Base-by-base conservation (phyloP, 148 eudicot genomes). In the Drosera capensis region DNA sequence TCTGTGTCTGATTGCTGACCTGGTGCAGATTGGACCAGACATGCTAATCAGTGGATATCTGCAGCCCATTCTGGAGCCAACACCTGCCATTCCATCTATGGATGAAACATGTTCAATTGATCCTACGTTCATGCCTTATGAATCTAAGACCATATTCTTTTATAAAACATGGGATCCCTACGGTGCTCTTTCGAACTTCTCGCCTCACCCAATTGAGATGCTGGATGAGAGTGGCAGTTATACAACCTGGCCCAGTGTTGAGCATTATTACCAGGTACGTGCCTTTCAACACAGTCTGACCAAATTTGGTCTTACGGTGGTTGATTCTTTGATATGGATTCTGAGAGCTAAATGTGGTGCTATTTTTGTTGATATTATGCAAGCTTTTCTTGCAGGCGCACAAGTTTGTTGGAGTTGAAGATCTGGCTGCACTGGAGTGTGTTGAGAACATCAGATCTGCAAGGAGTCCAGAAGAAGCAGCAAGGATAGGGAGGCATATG, bases 11-110 rank as follows among this genome's bases (percentile, higher is more conserved):
- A 28, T 28, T 28, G 6, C 31, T 28, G 9, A 28, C n/a, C n/a
- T n/a, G n/a, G n/a, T n/a, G n/a, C n/a, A 87, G 96, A 59, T 87
- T 61, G 96, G 96, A 54, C 92, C 96, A 18, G 96, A 87, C 70
- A 82, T 87, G 82, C 94, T 87, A 54, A 65, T 77, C 21, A 82
- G 86, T 60, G 96, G 96, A 72, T 87, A 75, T 73, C 92, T 83
- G 51, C 83, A 84, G 58, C 99, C 99, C 23, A 74, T 84, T 60
- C 95, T 93, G 18, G 97, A 90, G 46, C 62, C 75, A 53, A 64
- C 85, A 25, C 97, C 97, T 35, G 57, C 44, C 8, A 78, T 84
- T 64, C 99, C 99, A 23, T 81, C 87, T 12, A 44, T 71, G 3
- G 74, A 87, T 44, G 99, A 90, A 73, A 75, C 84, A 48, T 69